phyloP scores from a whole-genome alignment of 2,329 filamentous ascomycete species.

The Colletotrichum australisinense region DNA sequence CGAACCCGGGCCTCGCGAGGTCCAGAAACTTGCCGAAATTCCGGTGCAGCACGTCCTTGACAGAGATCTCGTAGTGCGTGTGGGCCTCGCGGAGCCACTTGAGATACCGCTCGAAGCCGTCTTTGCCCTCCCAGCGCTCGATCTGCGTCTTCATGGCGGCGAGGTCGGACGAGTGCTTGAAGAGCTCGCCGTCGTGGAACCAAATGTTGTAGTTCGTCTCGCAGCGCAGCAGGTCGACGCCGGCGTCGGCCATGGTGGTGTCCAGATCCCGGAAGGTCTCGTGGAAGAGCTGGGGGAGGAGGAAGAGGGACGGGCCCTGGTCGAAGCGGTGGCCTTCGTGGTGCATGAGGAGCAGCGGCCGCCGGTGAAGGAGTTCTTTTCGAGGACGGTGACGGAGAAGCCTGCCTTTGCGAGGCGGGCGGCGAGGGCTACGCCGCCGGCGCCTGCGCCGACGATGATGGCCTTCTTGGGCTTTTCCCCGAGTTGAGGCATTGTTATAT shows the following conservation, averaged over 20 bases:
- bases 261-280: slow-evolving; percentile 77
- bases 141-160: slow-evolving; percentile 78
- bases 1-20: slow-evolving; percentile 68
- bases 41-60: slow-evolving; percentile 72
- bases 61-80: slow-evolving; percentile 75
- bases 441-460: slow-evolving; percentile 63
- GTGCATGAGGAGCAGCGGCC: slow-evolving; percentile 77
- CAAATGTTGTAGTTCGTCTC: slow-evolving; percentile 81
- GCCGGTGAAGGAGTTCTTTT: slow-evolving; percentile 80
- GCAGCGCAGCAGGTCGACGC: slow-evolving; percentile 76
- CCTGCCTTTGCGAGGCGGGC: slow-evolving; percentile 78
- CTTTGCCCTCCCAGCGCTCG: slow-evolving; percentile 78
- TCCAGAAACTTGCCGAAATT: slow-evolving; percentile 73
- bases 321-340: slow-evolving; percentile 77
- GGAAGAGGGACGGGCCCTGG: slow-evolving; percentile 79
- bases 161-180: slow-evolving; percentile 75
- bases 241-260: slow-evolving; percentile 73
- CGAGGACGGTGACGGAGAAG: slow-evolving; percentile 79
- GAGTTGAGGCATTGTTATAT: slow-evolving; percentile 21
- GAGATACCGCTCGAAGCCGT: slow-evolving; percentile 77
- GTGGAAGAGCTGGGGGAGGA: slow-evolving; percentile 77
- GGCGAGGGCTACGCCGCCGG: slow-evolving; percentile 77
- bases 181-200: slow-evolving; percentile 75
- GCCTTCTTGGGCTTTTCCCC: slow-evolving; percentile 45
- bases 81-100: slow-evolving; percentile 75